Percentiles rank a stretch among this genome's conserved stretches.
Evolutionary conservation across 257 asterid genomes (phyloP).

Genomic region (Solanum sejunctum): DNA sequence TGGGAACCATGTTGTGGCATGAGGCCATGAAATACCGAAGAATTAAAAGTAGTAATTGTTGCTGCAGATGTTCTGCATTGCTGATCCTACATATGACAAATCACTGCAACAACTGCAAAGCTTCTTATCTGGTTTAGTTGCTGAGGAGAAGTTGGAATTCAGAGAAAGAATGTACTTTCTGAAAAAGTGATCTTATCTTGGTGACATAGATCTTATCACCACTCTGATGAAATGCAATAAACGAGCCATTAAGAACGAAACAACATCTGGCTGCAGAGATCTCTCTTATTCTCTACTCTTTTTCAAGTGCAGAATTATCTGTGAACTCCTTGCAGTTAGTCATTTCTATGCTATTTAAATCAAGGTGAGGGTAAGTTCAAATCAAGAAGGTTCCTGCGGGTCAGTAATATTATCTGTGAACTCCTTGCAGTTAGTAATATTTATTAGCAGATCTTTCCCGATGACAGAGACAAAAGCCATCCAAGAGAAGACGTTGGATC

Average conservation of each 20-base stretch:
- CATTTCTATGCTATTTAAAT: neutral
- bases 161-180: slow-evolving; percentile 66
- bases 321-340: neutral
- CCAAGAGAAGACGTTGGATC: neutral
- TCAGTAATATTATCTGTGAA: too few relatives aligned
- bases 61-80: slow-evolving; percentile 82
- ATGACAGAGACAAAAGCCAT: neutral
- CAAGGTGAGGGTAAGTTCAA: neutral
- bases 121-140: slow-evolving; percentile 77
- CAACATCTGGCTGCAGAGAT: neutral
- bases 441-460: neutral
- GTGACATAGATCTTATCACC: neutral
- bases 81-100: slow-evolving; percentile 90
- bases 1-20: neutral
- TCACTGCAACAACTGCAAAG: slow-evolving; percentile 89
- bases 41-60: neutral
- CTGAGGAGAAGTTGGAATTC: slow-evolving; percentile 85
- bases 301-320: neutral
- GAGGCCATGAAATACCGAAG: neutral
- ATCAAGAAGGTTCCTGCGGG: neutral
- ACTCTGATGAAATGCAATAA: neutral
- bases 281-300: neutral
- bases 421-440: neutral
- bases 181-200: slow-evolving; percentile 30
- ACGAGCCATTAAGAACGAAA: neutral